Conservation (phyloP, 2,329 filamentous ascomycete species). For the Colletotrichum simmondsii region DNA sequence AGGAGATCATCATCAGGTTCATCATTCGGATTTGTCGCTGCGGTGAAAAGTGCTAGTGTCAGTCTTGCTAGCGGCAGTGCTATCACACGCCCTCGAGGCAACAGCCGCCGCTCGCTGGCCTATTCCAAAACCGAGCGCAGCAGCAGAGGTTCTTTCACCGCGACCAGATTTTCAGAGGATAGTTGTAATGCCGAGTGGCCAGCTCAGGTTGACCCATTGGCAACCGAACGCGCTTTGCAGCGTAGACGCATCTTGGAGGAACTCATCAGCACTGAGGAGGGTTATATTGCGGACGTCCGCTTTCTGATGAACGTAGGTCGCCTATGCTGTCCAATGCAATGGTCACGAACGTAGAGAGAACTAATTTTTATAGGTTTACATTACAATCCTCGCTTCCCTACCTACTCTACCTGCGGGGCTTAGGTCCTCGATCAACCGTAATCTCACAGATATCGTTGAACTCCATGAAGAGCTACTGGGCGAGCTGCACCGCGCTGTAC, state of each 20-base stretch:
- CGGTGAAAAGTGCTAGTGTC: constrained; percentile 82
- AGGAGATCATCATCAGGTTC: constrained; percentile 76
- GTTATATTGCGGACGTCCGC: constrained; percentile 88
- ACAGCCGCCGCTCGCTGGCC: constrained; percentile 60
- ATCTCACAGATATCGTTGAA: constrained; percentile 81
- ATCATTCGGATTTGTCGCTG: constrained; percentile 83
- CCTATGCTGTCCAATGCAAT: neutral
- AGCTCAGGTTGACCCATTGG: constrained; percentile 70
- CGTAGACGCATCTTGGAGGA: constrained; percentile 86
- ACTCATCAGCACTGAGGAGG: constrained; percentile 85
- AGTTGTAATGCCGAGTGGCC: constrained; percentile 69
- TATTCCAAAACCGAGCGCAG: constrained; percentile 71
- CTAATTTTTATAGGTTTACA: constrained; percentile 68
- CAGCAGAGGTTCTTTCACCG: constrained; percentile 69
- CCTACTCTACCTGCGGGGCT: constrained; percentile 72
- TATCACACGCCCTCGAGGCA: constrained; percentile 67
- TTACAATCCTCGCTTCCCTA: constrained; percentile 79
- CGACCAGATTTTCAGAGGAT: constrained; percentile 72
- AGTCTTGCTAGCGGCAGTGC: constrained; percentile 81
- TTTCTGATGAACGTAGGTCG: constrained; percentile 82
- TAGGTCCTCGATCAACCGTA: constrained; percentile 80
- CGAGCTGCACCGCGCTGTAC: constrained; percentile 77
- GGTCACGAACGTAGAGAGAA: constrained; percentile 10
- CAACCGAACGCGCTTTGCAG: constrained; percentile 78
- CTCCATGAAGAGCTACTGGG: constrained; percentile 85